These are phyloP conservation scores for Micractinium sp. DNA, from an alignment of 139 green algal genomes.

Conservation along the genomic window DNA sequence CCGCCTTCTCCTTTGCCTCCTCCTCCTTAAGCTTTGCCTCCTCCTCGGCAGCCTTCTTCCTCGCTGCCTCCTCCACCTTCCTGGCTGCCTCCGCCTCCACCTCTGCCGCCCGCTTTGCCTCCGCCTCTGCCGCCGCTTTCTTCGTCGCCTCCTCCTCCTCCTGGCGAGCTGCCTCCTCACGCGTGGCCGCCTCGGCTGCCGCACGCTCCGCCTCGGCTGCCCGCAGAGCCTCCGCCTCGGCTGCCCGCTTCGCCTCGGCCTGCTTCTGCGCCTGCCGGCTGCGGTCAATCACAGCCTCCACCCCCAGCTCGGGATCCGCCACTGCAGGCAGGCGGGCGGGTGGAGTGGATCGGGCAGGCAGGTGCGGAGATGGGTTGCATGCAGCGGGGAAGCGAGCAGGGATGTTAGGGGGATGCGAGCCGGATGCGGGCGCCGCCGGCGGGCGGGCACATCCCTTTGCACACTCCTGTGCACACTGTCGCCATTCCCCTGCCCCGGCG, in stretches of 20 bases:
- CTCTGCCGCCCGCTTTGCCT: background rate
- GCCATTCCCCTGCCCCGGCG: too few relatives aligned
- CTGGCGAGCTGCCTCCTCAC: background rate
- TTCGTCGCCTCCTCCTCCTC: background rate
- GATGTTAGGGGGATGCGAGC: too few relatives aligned
- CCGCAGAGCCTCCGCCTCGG: background rate
- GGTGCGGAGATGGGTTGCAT: background rate
- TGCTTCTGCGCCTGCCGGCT: background rate
- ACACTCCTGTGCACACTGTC: too few relatives aligned
- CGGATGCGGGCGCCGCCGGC: too few relatives aligned
- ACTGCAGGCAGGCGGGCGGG: background rate
- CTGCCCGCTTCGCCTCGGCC: background rate
- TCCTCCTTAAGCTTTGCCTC: background rate
- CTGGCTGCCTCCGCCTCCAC: background rate
- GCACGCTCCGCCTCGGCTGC: background rate
- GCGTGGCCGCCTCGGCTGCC: background rate
- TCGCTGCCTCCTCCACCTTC: background rate
- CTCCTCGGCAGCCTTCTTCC: background rate
- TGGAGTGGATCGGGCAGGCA: background rate
- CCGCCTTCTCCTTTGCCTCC: background rate
- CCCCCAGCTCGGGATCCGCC: constrained; percentile 7
- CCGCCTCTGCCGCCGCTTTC: background rate
- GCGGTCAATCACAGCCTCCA: background rate
- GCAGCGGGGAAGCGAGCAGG: too few relatives aligned
- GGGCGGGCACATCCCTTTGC: too few relatives aligned